Evolutionary conservation across 441 rosid species (phyloP).

Genomic region (Melastoma candidum): DNA sequence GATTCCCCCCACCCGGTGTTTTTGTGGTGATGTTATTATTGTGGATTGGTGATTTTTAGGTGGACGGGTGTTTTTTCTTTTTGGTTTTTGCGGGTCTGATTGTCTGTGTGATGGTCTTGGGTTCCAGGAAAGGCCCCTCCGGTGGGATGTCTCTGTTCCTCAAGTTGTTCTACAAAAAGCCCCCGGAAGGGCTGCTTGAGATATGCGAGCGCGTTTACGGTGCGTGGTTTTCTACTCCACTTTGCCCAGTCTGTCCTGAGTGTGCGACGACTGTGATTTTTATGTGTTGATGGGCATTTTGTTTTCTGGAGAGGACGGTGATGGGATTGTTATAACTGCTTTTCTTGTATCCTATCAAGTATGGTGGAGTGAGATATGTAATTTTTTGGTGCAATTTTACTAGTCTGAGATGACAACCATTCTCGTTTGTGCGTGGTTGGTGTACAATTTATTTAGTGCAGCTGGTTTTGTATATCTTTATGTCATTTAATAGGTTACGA

Average conservation of each 20-base stretch:
- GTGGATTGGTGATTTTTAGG: background rate
- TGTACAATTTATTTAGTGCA: too few relatives aligned
- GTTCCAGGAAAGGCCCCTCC: background rate
- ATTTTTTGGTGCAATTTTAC: too few relatives aligned
- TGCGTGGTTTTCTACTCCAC: constrained; percentile 14
- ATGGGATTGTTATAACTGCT: background rate
- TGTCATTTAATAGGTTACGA: too few relatives aligned
- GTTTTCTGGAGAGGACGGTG: background rate
- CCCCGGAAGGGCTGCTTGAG: constrained; percentile 93
- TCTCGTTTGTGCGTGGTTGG: too few relatives aligned
- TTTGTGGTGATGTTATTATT: too few relatives aligned
- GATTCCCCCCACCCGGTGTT: too few relatives aligned
- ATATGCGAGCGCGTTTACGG: constrained; percentile 81
- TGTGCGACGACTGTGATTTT: background rate
- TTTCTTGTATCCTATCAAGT: too few relatives aligned
- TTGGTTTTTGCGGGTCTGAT: background rate
- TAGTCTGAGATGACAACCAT: too few relatives aligned
- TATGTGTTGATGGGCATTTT: background rate
- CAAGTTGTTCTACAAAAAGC: constrained; percentile 72
- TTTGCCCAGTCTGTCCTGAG: background rate
- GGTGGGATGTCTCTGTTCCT: constrained; percentile 69
- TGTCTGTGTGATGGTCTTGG: background rate
- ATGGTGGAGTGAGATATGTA: background rate
- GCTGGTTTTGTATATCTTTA: too few relatives aligned
- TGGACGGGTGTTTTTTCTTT: background rate